Conservation (phyloP, 805 yeast species). For the Cyberlindnera euphorbiiphila region DNA sequence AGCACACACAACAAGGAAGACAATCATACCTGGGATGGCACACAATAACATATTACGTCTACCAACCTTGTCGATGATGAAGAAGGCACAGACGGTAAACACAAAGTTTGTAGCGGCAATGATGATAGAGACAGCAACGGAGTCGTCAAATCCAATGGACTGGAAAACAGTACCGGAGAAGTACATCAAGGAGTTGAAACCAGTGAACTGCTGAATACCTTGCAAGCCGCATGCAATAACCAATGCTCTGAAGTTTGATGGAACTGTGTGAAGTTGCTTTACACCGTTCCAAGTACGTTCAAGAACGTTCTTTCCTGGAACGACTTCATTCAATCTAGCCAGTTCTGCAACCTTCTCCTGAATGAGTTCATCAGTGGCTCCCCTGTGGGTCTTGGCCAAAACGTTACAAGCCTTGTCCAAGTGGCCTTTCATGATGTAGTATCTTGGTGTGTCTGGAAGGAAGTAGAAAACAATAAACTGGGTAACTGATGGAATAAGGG, state of each 20-base stretch:
- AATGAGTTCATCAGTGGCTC: conserved; percentile 61
- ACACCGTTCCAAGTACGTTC: conserved; percentile 56
- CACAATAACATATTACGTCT: conserved; percentile 75
- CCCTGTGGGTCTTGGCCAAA: conserved; percentile 55
- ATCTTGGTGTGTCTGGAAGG: conserved; percentile 96
- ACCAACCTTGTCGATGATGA: conserved; percentile 83
- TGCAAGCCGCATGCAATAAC: conserved; percentile 90
- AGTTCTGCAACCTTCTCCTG: conserved; percentile 67
- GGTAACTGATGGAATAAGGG: conserved; percentile 78
- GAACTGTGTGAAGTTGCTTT: conserved; percentile 58
- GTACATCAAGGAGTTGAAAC: conserved; percentile 95
- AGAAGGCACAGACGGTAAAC: conserved; percentile 80
- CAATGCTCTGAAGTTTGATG: conserved; percentile 85
- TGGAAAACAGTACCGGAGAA: conserved; percentile 90
- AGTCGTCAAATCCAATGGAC: conserved; percentile 80
- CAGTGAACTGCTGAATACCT: conserved; percentile 95
- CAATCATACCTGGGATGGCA: conserved; percentile 84
- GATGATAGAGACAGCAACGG: conserved; percentile 93
- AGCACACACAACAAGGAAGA: conserved; percentile 74
- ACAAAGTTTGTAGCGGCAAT: conserved; percentile 93
- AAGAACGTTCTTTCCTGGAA: conserved; percentile 45
- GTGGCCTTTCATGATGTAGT: conserved; percentile 67
- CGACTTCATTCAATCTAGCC: conserved; percentile 40
- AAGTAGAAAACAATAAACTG: conserved; percentile 77
- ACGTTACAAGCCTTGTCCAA: conserved; percentile 64